These are phyloP conservation scores for Scytalidium lignicola DNA, from an alignment of 2,329 filamentous ascomycete genomes.

Conservation along the genomic window DNA sequence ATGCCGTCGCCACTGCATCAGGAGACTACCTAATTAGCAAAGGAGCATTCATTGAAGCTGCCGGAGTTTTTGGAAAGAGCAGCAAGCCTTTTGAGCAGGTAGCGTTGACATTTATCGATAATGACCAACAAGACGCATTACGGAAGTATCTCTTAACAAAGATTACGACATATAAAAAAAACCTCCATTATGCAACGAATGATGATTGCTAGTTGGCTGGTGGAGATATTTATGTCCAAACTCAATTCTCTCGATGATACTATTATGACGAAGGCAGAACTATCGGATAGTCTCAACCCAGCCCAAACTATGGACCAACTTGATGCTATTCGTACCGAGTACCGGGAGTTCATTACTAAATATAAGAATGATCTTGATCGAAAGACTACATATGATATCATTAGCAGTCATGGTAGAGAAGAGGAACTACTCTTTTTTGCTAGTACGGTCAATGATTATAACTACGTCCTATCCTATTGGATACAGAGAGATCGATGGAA, in stretches of 20 bases:
- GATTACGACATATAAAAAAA: constrained; percentile 74
- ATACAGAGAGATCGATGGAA: constrained; percentile 90
- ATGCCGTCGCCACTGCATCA: constrained; percentile 85
- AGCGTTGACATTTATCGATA: constrained; percentile 83
- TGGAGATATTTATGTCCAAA: constrained; percentile 97
- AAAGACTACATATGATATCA: constrained; percentile 91
- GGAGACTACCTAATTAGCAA: constrained; percentile 82
- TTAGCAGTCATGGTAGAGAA: constrained; percentile 91
- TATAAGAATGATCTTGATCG: constrained; percentile 84
- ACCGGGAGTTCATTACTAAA: constrained; percentile 78
- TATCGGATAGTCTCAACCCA: constrained; percentile 66
- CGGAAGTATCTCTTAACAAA: constrained; percentile 86
- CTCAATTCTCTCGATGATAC: constrained; percentile 92
- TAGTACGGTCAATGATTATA: constrained; percentile 81
- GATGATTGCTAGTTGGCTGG: constrained; percentile 92
- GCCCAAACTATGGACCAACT: constrained; percentile 70
- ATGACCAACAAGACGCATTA: constrained; percentile 82
- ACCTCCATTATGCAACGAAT: constrained; percentile 84
- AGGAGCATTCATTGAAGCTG: constrained; percentile 79
- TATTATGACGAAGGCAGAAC: constrained; percentile 81
- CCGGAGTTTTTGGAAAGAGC: constrained; percentile 86
- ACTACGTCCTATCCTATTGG: constrained; percentile 96
- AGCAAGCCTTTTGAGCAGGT: constrained; percentile 98
- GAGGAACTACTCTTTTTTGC: constrained; percentile 90
- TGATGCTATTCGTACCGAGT: constrained; percentile 67